phyloP scores from a whole-genome alignment of 768 basidiomycete genomes.

The Coprinopsis marcescibilis region DNA sequence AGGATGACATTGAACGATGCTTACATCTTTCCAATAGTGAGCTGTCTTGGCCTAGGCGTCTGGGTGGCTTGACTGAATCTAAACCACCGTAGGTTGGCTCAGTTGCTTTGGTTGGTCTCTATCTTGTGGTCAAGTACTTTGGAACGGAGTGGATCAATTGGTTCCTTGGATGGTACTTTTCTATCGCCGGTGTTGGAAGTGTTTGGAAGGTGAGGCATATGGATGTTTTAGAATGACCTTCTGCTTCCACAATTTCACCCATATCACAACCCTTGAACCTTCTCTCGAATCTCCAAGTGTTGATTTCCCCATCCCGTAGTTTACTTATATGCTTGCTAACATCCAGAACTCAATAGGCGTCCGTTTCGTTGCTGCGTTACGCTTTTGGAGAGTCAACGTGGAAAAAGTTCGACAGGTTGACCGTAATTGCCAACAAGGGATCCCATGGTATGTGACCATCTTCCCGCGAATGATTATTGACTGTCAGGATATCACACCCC shows the following conservation, averaged over 20 bases:
- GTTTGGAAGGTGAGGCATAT: slow-evolving; percentile 56
- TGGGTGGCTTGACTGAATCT: not conserved
- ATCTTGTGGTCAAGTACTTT: slow-evolving; percentile 64
- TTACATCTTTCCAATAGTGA: slow-evolving; percentile 70
- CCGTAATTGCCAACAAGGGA: slow-evolving; percentile 40
- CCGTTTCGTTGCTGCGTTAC: slow-evolving; percentile 44
- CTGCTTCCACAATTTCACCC: not conserved
- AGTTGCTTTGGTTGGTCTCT: slow-evolving; percentile 60
- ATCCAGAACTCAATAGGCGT: slow-evolving; percentile 34
- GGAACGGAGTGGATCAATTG: slow-evolving; percentile 82
- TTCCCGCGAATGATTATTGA: not conserved
- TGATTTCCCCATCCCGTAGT: not conserved
- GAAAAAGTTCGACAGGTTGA: slow-evolving; percentile 49
- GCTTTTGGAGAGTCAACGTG: slow-evolving; percentile 50
- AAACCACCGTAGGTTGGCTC: slow-evolving; percentile 57
- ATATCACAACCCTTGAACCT: slow-evolving; percentile 5
- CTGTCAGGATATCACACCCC: not conserved
- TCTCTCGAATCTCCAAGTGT: slow-evolving; percentile 5
- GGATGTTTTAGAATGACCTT: slow-evolving; percentile 6
- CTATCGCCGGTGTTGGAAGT: slow-evolving; percentile 56
- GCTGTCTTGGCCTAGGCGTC: slow-evolving; percentile 20
- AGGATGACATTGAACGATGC: slow-evolving; percentile 64
- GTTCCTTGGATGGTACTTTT: slow-evolving; percentile 72
- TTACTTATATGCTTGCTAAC: not conserved
- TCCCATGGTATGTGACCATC: slow-evolving; percentile 6